Base-by-base conservation (phyloP, 192 early-diverging fungal species). In the Rhizophagus prolifer region DNA sequence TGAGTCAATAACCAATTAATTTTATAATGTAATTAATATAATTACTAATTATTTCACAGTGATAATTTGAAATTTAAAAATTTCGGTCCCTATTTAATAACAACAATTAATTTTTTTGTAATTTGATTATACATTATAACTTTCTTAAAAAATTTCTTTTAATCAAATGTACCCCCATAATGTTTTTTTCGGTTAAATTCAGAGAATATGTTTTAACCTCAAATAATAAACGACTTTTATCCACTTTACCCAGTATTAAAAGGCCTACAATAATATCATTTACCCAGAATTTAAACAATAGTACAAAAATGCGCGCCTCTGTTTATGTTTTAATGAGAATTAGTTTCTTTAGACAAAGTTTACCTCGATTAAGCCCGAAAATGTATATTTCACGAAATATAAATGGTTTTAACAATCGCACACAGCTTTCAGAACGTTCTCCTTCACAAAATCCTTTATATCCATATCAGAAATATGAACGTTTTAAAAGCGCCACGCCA, bases 381-480 rank as follows among this genome's bases (percentile, higher is more conserved):
- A 21, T 54, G 4, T 54, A 54, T 54, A 54, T 54, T 54, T 54
- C 50, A 0, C 50, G 50, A 19, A 54, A 54, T 54, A 21, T 54
- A 54, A 16, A 54, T 5, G 5, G 14, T 19, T 54, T 21, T 54
- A 54, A 54, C 6, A 54, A 54, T 19, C 50, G 50, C 6, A 19
- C 50, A 21, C 50, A 54, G 16, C 50, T 54, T 54, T 54, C 50
- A 4, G 50, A 54, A 25, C 70, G 46, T 58, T 12, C 1, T 9
- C 12, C 50, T 19, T n/a, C 30, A 9, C 72, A 36, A 10, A 13
- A 25, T 36, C 58, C 72, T 25, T 26, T 12, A 41, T 60, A 73
- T 73, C 21, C 72, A 0, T 41, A 73, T 73, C 21, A 54, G 1
- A 19, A 38, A 61, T 64, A 75, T 54, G 25, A 50, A 25, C 60